Conservation (phyloP, 208 protist species). For the Strigomonas culicis region DNA sequence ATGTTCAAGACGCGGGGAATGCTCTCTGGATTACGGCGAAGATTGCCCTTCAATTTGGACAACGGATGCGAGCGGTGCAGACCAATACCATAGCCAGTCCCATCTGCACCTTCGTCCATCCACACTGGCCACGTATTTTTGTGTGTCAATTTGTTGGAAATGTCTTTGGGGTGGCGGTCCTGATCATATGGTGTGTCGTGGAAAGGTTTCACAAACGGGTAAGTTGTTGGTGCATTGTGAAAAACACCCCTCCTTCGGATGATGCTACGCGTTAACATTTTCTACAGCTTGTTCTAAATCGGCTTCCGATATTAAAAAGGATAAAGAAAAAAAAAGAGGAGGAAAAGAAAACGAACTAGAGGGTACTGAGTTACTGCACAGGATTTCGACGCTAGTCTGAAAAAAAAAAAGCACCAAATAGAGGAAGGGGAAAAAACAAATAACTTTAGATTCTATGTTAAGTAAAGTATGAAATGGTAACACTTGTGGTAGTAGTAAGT, state of each 20-base stretch:
- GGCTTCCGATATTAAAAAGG: neutral
- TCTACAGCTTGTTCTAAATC: neutral
- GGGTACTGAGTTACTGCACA: neutral
- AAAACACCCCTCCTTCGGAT: slow-evolving; percentile 55
- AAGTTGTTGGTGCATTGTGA: slow-evolving; percentile 81
- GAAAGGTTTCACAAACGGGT: slow-evolving; percentile 85
- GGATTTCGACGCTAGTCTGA: neutral
- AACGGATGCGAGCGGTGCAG: slow-evolving; percentile 80
- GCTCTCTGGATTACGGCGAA: slow-evolving; percentile 46
- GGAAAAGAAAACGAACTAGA: slow-evolving; percentile 12
- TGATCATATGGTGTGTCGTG: slow-evolving; percentile 88
- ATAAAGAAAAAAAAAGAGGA: neutral
- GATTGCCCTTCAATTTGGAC: slow-evolving; percentile 76
- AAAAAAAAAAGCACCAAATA: slow-evolving; percentile 1
- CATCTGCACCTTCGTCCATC: slow-evolving; percentile 88
- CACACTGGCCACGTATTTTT: slow-evolving; percentile 69
- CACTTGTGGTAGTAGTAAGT: neutral
- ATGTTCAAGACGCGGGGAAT: slow-evolving; percentile 79
- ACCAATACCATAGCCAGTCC: slow-evolving; percentile 82
- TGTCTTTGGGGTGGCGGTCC: slow-evolving; percentile 56
- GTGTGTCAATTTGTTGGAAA: slow-evolving; percentile 26
- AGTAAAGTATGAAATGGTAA: neutral
- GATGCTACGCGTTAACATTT: neutral
- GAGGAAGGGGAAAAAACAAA: neutral
- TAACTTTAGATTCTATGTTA: neutral